A percentile compares a stretch with the other conserved stretches of the same genome.
These are phyloP conservation scores for Calonectria hongkongensis DNA, from an alignment of 2,329 filamentous ascomycete species.

Conservation along the genomic window DNA sequence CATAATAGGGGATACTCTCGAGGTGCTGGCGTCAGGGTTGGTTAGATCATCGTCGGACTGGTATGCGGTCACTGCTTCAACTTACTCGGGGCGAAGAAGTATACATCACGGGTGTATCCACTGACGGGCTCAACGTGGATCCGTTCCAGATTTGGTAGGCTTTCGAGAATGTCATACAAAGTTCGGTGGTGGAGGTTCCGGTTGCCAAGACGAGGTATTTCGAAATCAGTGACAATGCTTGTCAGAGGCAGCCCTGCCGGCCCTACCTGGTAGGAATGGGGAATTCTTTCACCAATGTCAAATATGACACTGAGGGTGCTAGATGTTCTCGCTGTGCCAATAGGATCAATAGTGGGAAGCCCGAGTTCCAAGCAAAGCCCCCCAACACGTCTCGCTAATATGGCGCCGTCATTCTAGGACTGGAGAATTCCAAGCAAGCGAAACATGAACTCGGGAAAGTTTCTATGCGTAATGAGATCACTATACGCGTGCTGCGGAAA, in stretches of 20 bases:
- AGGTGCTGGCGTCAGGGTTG: background rate
- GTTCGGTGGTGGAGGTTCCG: background rate
- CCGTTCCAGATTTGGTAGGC: background rate
- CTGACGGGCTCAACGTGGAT: background rate
- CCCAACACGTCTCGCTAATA: background rate
- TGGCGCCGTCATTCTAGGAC: background rate
- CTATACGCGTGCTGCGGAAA: background rate
- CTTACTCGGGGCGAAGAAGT: background rate
- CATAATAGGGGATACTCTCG: background rate
- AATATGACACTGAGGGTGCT: background rate
- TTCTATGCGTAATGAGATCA: background rate
- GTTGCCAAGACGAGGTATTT: constrained; percentile 2
- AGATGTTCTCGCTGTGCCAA: background rate
- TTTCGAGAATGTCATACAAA: background rate
- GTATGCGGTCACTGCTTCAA: no score
- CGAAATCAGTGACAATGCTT: background rate
- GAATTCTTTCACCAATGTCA: background rate
- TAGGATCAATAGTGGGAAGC: constrained; percentile 3
- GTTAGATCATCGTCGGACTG: no score
- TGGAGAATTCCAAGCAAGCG: constrained; percentile 13
- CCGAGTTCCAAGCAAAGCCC: background rate
- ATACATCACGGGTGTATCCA: background rate
- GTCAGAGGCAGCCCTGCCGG: background rate
- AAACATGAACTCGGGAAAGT: background rate
- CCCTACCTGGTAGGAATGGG: background rate